Base-by-base conservation (phyloP, 2,329 filamentous ascomycete species). In the Aureobasidium vineae region DNA sequence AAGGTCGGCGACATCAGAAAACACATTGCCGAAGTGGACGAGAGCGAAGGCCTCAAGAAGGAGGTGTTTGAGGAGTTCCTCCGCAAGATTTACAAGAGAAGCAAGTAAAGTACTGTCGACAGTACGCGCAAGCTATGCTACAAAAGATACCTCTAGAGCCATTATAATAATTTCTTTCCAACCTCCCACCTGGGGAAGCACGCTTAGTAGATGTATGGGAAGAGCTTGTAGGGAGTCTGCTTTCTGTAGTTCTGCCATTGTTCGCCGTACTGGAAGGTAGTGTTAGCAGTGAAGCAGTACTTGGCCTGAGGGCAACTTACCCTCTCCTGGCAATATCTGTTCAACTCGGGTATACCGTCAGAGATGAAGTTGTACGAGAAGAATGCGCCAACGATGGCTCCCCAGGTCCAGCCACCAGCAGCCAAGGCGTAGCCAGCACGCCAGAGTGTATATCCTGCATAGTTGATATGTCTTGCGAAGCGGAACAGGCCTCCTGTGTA, bases 31-130 rank as follows among this genome's bases (percentile, higher is more conserved):
- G 81, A 87, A 68, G 82, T 98, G 63, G 92, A 99, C 75, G 93
- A 97, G 84, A 88, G 84, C 69, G 86, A 90, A 70, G 95, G 95
- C 19, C 80, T 99, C 75, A 97, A 96, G 85, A 95, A 91, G 85
- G 85, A 84, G 68, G 86, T 98, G 47, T 97, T 98, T 72, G 90
- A 96, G 73, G 85, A 86, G 52, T 99, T 98, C 84, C 83, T 99
- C 70, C 83, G 84, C 79, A 99, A 99, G 86, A 98, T 99, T 76
- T 98, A 98, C 86, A 97, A 97, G 88, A 86, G 95, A 76, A 95
- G 87, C 85, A 98, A 97, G 82, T 98, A 90, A 77, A 79, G 8
- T 16, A 23, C 40, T 59, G 54, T 59, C 54, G 26, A 59, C 54
- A 59, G 56, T 21, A 59, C 33, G 53, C 23, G 56, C 56, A 45